A percentile compares a stretch with the other conserved stretches of the same genome.
phyloP scores from a whole-genome alignment of 1,139 yeast species.

The Meyerozyma athensensis region DNA sequence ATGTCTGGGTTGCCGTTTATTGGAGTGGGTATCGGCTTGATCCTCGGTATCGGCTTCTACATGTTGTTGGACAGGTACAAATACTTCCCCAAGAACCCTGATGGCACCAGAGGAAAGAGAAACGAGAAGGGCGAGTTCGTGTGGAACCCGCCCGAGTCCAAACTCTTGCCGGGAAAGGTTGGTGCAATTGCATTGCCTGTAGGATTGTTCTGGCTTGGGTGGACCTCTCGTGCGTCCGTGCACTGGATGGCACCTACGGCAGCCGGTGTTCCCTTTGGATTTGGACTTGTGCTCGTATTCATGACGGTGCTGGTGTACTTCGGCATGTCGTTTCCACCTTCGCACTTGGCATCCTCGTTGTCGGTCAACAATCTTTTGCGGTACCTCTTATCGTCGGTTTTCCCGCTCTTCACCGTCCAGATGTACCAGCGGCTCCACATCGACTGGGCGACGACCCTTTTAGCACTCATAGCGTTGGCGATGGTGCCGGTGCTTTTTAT shows the following conservation, averaged over 20 bases:
- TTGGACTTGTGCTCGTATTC: slow-evolving; percentile 68
- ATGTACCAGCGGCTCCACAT: slow-evolving; percentile 36
- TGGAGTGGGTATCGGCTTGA: slow-evolving; percentile 64
- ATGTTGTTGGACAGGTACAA: slow-evolving; percentile 42
- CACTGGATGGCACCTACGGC: slow-evolving; percentile 82
- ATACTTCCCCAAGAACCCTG: slow-evolving; percentile 55
- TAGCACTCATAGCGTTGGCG: slow-evolving; percentile 31
- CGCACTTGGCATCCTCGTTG: slow-evolving; percentile 67
- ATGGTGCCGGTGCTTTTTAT: slow-evolving; percentile 36
- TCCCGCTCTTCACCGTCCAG: slow-evolving; percentile 43
- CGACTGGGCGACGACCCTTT: slow-evolving; percentile 36
- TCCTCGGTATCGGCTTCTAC: slow-evolving; percentile 49
- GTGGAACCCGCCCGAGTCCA: slow-evolving; percentile 36
- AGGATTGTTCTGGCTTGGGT: slow-evolving; percentile 76
- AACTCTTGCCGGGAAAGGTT: slow-evolving; percentile 43
- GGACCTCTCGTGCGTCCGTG: slow-evolving; percentile 61
- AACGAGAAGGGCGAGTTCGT: slow-evolving; percentile 51
- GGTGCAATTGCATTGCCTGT: slow-evolving; percentile 65
- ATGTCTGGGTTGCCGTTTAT: slow-evolving; percentile 64
- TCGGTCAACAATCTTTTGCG: slow-evolving; percentile 76
- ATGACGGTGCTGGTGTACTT: slow-evolving; percentile 69
- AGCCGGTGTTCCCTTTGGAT: slow-evolving; percentile 73
- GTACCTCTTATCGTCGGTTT: slow-evolving; percentile 60
- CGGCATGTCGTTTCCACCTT: slow-evolving; percentile 70
- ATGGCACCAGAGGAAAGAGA: slow-evolving; percentile 55